These are phyloP conservation scores for Boeremia exigua DNA, from an alignment of 2,329 filamentous ascomycete genomes.

Conservation along the genomic window DNA sequence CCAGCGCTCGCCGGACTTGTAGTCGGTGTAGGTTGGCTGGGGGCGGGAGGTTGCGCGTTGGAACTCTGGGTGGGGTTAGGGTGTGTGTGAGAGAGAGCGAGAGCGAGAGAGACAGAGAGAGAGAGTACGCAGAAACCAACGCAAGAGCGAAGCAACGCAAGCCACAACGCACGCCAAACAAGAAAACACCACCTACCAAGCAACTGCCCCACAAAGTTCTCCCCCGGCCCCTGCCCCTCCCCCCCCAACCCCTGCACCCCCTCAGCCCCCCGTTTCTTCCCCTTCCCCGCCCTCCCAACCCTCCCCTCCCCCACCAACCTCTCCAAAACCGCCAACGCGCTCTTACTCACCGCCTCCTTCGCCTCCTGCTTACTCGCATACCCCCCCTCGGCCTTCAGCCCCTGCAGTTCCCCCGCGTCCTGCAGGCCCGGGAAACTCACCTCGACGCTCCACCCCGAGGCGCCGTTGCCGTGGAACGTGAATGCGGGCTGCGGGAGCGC, in stretches of 20 bases:
- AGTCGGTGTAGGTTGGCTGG: slow-evolving; percentile 48
- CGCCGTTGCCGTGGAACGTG: slow-evolving; percentile 19
- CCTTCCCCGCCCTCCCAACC: slow-evolving; percentile 26
- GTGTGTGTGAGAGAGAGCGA: not conserved
- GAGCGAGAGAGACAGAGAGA: no score
- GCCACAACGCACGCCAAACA: no score
- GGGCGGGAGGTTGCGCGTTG: slow-evolving; percentile 30
- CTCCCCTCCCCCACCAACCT: slow-evolving; percentile 30
- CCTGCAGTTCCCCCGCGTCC: slow-evolving; percentile 19
- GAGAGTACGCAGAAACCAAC: no score
- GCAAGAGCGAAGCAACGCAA: no score
- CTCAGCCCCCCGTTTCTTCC: slow-evolving; percentile 26
- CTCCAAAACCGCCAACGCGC: slow-evolving; percentile 37
- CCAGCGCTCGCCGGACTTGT: slow-evolving; percentile 38
- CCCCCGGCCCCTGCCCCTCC: slow-evolving; percentile 9
- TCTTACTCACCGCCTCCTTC: slow-evolving; percentile 49
- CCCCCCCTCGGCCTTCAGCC: slow-evolving; percentile 26
- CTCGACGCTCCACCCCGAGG: slow-evolving; percentile 28
- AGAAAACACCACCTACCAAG: slow-evolving; percentile 45
- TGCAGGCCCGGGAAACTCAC: slow-evolving; percentile 31
- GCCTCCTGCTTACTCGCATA: slow-evolving; percentile 52
- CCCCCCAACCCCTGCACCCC: not conserved
- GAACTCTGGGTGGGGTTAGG: slow-evolving; percentile 44
- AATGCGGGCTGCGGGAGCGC: slow-evolving; percentile 31
- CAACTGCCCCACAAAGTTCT: slow-evolving; percentile 49